Evolutionary conservation across 768 basidiomycete species (phyloP), one percentile per base, ranked within the genome.

Genomic region (Termitomyces bulborhizus): DNA sequence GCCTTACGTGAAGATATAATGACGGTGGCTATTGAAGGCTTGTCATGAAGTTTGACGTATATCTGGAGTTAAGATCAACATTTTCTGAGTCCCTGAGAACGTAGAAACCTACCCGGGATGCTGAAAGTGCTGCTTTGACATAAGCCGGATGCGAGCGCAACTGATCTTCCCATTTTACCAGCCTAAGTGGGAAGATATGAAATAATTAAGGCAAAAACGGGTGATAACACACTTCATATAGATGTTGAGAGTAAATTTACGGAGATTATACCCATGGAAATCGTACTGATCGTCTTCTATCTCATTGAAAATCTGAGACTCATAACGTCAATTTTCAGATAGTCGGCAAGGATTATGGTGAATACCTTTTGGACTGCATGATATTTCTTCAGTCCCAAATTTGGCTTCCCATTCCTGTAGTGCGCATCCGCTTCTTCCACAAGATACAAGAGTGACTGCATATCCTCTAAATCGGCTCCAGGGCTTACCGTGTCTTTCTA

Each of bases 281-380:
- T 99, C 97, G 62, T 88, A 98, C 70, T 98, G 94, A 64, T 97
- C 95, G 61, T 98, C 93, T 60, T 97, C 93, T 60, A 90, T 81
- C 51, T 89, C 88, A 51, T 86, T 80, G 68, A 96, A 98, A 15
- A 86, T 72, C 90, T 91, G 57, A 32, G n/a, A 11, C 3, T 32
- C 0, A 44, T 51, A 24, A 43, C 34, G 29, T 57, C 29, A 54
- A 51, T n/a, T 36, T 21, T 12, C 4, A n/a, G 21, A 24, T 24
- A 26, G 42, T 21, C 49, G 3, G 7, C 0, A 18, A 24, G 16
- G 4, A 6, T 13, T 18, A 31, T n/a, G 15, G n/a, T 47, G 11
- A 43, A 21, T n/a, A 91, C 91, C 75, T 84, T 90, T 55, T 83
- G 80, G 44, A 95, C 75, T 29, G 84, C 78, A 55, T 83, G 78